A percentile compares a stretch with the other conserved stretches of the same genome.
Evolutionary conservation across 2,329 filamentous ascomycete genomes (phyloP).

Genomic region (Neonectria coccinea): DNA sequence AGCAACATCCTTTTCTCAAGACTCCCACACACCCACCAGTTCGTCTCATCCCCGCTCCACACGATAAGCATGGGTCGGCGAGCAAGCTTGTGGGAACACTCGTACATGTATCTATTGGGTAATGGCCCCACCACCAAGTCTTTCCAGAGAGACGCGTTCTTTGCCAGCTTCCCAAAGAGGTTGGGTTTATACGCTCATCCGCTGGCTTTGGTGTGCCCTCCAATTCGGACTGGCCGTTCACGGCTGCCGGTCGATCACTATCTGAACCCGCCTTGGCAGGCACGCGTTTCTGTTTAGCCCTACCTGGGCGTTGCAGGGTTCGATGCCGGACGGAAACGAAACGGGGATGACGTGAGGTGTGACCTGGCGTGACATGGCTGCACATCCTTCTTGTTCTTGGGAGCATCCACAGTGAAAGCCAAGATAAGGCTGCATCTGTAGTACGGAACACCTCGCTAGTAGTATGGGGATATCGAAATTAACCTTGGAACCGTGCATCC

Average conservation of each 20-base stretch:
- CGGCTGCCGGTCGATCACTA: conserved; percentile 18
- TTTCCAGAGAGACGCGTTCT: neutral
- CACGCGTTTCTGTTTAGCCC: conserved; percentile 6
- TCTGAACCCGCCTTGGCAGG: conserved; percentile 23
- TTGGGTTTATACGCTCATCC: neutral
- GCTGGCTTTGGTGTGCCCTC: neutral
- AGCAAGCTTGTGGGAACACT: conserved; percentile 14
- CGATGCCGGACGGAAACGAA: neutral
- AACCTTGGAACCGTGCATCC: neutral
- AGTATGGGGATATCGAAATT: neutral
- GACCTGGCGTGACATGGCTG: neutral
- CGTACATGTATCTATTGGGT: conserved; percentile 24
- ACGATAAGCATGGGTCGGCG: conserved; percentile 24
- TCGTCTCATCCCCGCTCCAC: conserved; percentile 7
- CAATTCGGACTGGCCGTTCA: neutral
- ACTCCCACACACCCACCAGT: conserved; percentile 8
- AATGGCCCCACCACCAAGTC: conserved; percentile 15
- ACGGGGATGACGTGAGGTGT: neutral
- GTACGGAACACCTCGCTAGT: neutral
- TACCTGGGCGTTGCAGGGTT: conserved; percentile 15
- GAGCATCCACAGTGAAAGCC: neutral
- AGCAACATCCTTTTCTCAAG: neutral
- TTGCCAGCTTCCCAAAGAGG: conserved; percentile 22
- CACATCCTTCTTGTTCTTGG: neutral
- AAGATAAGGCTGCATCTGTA: neutral